Conservation (phyloP, 345 rosid genomes). For the Crucihimalaya himalaica region DNA sequence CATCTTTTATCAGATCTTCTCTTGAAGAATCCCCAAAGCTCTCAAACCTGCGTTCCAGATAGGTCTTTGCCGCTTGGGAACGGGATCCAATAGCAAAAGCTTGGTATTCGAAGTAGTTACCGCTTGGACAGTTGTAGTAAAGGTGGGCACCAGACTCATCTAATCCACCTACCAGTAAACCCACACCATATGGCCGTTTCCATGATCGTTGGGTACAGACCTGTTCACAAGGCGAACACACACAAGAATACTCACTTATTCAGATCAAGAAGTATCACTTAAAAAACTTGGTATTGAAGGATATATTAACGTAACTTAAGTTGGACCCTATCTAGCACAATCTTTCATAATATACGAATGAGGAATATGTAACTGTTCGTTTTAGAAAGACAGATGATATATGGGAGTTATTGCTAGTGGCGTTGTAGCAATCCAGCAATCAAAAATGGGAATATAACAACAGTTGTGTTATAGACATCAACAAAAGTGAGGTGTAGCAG, state of each 20-base stretch:
- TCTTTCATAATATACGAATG: background rate
- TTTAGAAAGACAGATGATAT: background rate
- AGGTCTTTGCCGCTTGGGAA: constrained; percentile 98
- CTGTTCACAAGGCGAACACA: constrained; percentile 49
- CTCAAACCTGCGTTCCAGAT: constrained; percentile 87
- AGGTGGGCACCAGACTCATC: constrained; percentile 98
- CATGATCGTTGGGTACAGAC: constrained; percentile 98
- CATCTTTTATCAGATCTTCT: constrained; percentile 88
- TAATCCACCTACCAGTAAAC: constrained; percentile 86
- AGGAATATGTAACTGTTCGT: background rate
- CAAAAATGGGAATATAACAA: background rate
- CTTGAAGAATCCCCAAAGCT: constrained; percentile 71
- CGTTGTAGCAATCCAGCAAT: background rate
- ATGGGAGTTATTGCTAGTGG: background rate
- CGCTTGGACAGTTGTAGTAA: constrained; percentile 98
- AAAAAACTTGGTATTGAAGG: background rate
- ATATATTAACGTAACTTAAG: background rate
- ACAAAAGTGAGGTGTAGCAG: background rate
- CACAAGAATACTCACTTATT: constrained; percentile 11
- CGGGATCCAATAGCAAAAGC: constrained; percentile 98
- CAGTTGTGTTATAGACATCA: background rate
- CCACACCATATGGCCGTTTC: constrained; percentile 98
- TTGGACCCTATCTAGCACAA: background rate
- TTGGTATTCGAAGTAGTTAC: constrained; percentile 97
- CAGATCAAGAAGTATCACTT: background rate